Percentiles rank a stretch among this genome's conserved stretches.
These are phyloP conservation scores for Solidago caesia DNA, from an alignment of 129 eudicot species.

Conservation along the genomic window DNA sequence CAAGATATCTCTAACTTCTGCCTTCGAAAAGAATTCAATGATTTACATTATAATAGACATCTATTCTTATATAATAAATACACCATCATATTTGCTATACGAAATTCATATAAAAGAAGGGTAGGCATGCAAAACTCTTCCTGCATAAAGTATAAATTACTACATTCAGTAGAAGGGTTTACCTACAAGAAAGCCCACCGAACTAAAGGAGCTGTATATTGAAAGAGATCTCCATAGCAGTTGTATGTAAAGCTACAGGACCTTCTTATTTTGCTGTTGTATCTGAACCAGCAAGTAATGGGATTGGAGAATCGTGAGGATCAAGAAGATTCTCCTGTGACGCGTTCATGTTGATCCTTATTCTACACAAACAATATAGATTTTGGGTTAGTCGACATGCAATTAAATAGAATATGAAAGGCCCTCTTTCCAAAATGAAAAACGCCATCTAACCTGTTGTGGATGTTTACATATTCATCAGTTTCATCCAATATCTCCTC, in stretches of 20 bases:
- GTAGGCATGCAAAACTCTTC: slow-evolving; percentile 15
- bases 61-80: slow-evolving; percentile 21
- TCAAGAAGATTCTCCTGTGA: slow-evolving; percentile 67
- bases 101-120: slow-evolving; percentile 13
- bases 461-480: slow-evolving; percentile 96
- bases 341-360: slow-evolving; percentile 90
- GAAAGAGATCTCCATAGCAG: slow-evolving; percentile 21
- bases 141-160: slow-evolving; percentile 18
- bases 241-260: slow-evolving; percentile 11
- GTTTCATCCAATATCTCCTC: slow-evolving; percentile 99
- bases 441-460: slow-evolving; percentile 61
- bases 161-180: slow-evolving; percentile 14
- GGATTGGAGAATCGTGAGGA: slow-evolving; percentile 29
- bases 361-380: slow-evolving; percentile 48
- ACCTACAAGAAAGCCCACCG: slow-evolving; percentile 20
- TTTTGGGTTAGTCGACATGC: not conserved
- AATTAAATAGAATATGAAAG: not conserved
- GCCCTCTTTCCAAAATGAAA: not conserved
- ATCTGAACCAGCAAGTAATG: slow-evolving; percentile 28
- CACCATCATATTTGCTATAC: not conserved
- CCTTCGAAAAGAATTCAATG: not conserved
- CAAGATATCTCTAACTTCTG: not conserved
- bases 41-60: slow-evolving; percentile 21
- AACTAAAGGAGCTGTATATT: slow-evolving; percentile 11
- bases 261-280: slow-evolving; percentile 32